A percentile compares a stretch with the other conserved stretches of the same genome.
phyloP scores from a whole-genome alignment of 192 early-diverging fungal species.

The Gonapodya prolifera region DNA sequence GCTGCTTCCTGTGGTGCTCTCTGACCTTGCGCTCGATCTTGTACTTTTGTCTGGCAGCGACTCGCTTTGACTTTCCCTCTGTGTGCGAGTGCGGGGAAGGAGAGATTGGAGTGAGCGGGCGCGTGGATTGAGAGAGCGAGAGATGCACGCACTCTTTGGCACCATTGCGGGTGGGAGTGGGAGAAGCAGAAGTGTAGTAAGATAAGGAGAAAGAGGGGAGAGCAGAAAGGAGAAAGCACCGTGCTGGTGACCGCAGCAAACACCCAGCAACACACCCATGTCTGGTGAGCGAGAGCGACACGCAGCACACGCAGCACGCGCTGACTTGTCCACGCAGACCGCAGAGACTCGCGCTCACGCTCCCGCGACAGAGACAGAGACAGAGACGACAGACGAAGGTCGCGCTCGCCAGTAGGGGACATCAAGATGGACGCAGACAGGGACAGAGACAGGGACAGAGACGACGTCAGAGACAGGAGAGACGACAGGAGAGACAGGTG shows the following conservation, averaged over 20 bases:
- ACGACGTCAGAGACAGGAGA: background rate
- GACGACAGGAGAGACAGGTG: background rate
- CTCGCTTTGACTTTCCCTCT: conserved; percentile 44
- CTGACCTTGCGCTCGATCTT: conserved; percentile 42
- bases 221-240: background rate
- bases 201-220: background rate
- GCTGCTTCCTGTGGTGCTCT: conserved; percentile 45
- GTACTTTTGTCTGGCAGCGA: conserved; percentile 37
- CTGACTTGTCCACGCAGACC: background rate
- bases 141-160: background rate
- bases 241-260: background rate
- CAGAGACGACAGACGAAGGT: background rate
- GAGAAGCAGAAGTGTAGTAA: background rate
- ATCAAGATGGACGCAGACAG: background rate
- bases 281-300: no score
- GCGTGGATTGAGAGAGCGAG: no score
- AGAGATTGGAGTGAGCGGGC: no score
- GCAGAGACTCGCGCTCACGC: background rate
- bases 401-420: background rate
- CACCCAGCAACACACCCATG: background rate
- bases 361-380: background rate
- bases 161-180: background rate
- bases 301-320: no score
- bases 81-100: background rate
- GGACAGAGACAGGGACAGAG: background rate